Percentiles rank a stretch among this genome's conserved stretches.
Conservation (phyloP, 2,329 filamentous ascomycete species). For the Trichoderma simmonsii region DNA sequence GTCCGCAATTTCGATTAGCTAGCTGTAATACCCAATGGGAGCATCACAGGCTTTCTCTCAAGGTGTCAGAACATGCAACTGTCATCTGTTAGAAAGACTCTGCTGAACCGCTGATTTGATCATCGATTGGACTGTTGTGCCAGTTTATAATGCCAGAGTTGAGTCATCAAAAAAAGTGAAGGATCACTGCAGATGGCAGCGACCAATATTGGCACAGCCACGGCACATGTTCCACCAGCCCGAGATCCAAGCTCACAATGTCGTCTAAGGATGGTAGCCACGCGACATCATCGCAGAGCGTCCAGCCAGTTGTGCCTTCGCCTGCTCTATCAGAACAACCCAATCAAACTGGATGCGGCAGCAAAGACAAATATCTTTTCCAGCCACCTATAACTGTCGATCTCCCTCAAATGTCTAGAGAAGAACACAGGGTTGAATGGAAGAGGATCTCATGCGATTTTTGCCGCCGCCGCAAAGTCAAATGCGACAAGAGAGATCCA, state of each 20-base stretch:
- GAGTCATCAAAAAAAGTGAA: neutral
- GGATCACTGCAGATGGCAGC: neutral
- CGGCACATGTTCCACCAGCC: neutral
- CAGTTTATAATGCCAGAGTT: neutral
- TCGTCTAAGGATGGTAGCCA: neutral
- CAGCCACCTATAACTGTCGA: neutral
- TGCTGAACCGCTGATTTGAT: neutral
- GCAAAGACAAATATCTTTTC: neutral
- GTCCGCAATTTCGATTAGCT: neutral
- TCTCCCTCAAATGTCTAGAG: neutral
- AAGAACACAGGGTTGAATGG: neutral
- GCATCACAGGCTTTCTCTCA: neutral
- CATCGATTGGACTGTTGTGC: neutral
- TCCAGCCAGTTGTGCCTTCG: neutral
- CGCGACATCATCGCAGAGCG: neutral
- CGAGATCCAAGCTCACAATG: neutral
- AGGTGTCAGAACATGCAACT: neutral
- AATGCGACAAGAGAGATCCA: neutral
- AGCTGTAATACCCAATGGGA: neutral
- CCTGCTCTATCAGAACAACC: neutral
- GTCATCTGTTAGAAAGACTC: neutral
- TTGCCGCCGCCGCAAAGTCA: neutral
- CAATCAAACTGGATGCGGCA: neutral
- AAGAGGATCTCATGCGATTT: neutral
- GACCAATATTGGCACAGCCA: neutral